Conservation (phyloP, 129 eudicot genomes). For the Dittrichia graveolens region DNA sequence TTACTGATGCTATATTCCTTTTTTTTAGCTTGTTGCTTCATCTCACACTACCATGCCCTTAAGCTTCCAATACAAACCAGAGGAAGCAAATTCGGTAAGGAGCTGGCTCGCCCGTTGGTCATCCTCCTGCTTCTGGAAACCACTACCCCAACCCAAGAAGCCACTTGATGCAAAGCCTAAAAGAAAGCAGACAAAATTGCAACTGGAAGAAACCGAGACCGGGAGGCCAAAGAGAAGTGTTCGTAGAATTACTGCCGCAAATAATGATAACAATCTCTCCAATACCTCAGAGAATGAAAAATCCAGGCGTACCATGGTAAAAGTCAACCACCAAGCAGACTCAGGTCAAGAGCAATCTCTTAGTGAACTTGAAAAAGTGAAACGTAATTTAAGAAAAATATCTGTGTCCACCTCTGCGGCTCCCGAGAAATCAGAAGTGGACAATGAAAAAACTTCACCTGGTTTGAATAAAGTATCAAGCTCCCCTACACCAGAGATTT, state of each 20-base stretch:
- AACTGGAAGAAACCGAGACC: constrained; percentile 45
- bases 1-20: constrained; percentile 1
- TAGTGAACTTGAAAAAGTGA: constrained; percentile 82
- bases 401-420: constrained; percentile 43
- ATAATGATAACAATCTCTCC: constrained; percentile 37
- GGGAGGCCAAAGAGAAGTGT: constrained; percentile 65
- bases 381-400: constrained; percentile 74
- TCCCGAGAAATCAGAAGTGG: constrained; percentile 52
- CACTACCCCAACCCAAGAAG: constrained; percentile 55
- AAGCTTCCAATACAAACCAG: constrained; percentile 65
- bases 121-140: constrained; percentile 60
- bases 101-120: constrained; percentile 91
- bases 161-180: constrained; percentile 47
- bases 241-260: constrained; percentile 47
- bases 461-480: constrained; percentile 29
- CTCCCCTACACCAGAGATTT: constrained; percentile 37
- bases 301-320: constrained; percentile 67
- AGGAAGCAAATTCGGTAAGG: constrained; percentile 72
- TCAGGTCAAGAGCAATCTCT: constrained; percentile 63
- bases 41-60: constrained; percentile 60
- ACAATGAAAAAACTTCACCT: constrained; percentile 49
- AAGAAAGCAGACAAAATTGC: constrained; percentile 50
- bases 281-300: constrained; percentile 61
- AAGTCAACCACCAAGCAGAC: constrained; percentile 57
- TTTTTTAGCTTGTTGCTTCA: constrained; percentile 61